These are phyloP conservation scores for Candida germanica DNA, from an alignment of 805 yeast species.

Conservation along the genomic window DNA sequence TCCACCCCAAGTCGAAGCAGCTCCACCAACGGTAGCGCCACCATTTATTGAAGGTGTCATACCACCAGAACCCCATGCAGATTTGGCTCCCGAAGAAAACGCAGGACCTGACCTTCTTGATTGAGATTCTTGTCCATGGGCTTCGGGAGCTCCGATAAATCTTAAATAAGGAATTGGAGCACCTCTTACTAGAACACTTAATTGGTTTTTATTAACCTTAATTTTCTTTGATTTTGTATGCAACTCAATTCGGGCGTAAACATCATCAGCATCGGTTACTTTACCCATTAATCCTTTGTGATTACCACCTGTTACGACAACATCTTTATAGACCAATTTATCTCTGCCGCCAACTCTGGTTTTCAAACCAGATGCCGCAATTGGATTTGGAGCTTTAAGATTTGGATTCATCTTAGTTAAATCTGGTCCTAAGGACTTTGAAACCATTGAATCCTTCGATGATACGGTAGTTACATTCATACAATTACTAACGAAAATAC, in stretches of 20 bases:
- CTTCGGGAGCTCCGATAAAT: conserved; percentile 53
- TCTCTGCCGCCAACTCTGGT: conserved; percentile 72
- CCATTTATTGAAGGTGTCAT: conserved; percentile 22
- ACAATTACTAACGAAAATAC: conserved; percentile 81
- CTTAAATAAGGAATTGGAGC: conserved; percentile 75
- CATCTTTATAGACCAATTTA: conserved; percentile 75
- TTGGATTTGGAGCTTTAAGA: conserved; percentile 56
- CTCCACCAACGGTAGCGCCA: conserved; percentile 34
- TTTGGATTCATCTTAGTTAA: conserved; percentile 86
- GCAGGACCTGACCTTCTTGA: conserved; percentile 15
- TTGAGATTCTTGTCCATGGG: conserved; percentile 13
- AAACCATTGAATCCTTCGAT: conserved; percentile 69
- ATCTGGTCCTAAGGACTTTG: conserved; percentile 58
- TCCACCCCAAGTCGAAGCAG: conserved; percentile 52
- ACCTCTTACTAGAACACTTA: conserved; percentile 70
- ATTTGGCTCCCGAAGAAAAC: conserved; percentile 42
- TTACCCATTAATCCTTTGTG: conserved; percentile 94
- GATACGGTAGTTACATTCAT: conserved; percentile 78
- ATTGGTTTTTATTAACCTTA: conserved; percentile 74
- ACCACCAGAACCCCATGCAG: conserved; percentile 47
- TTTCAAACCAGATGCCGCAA: conserved; percentile 37
- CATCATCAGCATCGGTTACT: conserved; percentile 90
- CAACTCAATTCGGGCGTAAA: conserved; percentile 85
- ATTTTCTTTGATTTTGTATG: conserved; percentile 89
- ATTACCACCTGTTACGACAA: conserved; percentile 84